Evolutionary conservation across 2,329 filamentous ascomycete species (phyloP).

Genomic region (Daldinia eschscholtzii): DNA sequence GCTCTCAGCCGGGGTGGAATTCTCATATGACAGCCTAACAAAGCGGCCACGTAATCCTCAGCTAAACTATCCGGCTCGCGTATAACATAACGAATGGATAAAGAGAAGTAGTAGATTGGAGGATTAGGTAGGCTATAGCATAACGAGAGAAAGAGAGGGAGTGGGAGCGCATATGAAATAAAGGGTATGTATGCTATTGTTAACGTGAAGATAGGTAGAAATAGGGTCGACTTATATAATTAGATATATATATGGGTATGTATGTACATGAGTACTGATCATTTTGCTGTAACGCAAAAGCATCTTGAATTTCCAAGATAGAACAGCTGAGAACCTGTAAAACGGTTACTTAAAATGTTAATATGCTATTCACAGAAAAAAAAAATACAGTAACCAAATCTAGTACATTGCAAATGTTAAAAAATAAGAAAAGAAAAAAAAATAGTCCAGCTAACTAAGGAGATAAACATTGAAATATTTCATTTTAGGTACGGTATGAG

Average conservation of each 20-base stretch:
- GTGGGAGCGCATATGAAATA: slow-evolving; percentile 1
- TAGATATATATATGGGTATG: not conserved
- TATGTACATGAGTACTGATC: not conserved
- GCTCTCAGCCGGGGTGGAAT: slow-evolving; percentile 26
- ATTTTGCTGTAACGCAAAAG: not conserved
- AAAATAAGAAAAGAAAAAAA: not conserved
- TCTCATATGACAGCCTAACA: slow-evolving; percentile 16
- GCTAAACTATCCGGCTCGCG: slow-evolving; percentile 12
- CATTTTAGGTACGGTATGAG: not conserved
- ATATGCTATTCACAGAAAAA: not conserved
- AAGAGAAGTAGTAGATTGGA: not conserved
- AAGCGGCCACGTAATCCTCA: slow-evolving; percentile 38
- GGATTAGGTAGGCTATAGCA: not conserved
- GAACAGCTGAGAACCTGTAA: not conserved
- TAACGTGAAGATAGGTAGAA: not conserved
- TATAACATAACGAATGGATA: slow-evolving; percentile 13
- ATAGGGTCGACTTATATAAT: not conserved
- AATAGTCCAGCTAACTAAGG: not conserved
- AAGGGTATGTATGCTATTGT: not conserved
- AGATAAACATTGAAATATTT: not conserved
- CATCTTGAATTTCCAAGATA: not conserved
- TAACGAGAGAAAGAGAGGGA: slow-evolving; percentile 14
- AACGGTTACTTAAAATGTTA: not conserved
- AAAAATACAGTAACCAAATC: not conserved
- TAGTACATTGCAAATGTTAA: not conserved